A percentile compares a stretch with the other conserved stretches of the same genome.
These are phyloP conservation scores for Auricularia sp. DNA, from an alignment of 768 basidiomycete species.

Conservation along the genomic window DNA sequence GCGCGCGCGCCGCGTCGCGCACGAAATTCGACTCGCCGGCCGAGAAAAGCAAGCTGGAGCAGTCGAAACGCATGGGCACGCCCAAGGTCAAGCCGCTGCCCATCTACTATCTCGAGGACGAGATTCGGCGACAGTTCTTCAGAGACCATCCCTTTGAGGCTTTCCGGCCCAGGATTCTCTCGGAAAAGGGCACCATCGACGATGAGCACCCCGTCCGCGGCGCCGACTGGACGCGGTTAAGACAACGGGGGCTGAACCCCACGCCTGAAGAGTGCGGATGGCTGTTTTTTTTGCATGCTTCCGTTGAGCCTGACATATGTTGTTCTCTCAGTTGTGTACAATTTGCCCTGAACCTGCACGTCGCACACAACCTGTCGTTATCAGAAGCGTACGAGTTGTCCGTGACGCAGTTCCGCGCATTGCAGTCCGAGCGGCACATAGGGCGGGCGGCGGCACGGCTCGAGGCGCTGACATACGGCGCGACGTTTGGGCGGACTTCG, in stretches of 20 bases:
- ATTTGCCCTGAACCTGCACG: conserved; percentile 71
- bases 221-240: conserved; percentile 61
- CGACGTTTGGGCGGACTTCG: conserved; percentile 48
- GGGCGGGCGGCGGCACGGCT: conserved; percentile 63
- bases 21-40: conserved; percentile 38
- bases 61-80: conserved; percentile 8
- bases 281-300: conserved; percentile 3
- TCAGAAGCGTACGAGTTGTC: conserved; percentile 72
- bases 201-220: conserved; percentile 49
- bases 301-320: neutral
- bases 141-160: conserved; percentile 94
- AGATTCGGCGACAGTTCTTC: conserved; percentile 84
- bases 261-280: conserved; percentile 77
- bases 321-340: conserved; percentile 50
- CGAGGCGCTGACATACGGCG: conserved; percentile 73
- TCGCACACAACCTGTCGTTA: conserved; percentile 50
- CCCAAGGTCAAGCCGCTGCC: conserved; percentile 34
- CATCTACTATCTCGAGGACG: conserved; percentile 75
- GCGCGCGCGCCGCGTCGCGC: conserved; percentile 53
- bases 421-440: conserved; percentile 77
- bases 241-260: conserved; percentile 76
- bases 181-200: conserved; percentile 56
- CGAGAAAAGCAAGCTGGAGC: neutral
- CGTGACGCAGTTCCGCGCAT: conserved; percentile 75
- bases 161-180: conserved; percentile 65